phyloP scores from a whole-genome alignment of 345 rosid species.

The Euphorbia pulcherrima region DNA sequence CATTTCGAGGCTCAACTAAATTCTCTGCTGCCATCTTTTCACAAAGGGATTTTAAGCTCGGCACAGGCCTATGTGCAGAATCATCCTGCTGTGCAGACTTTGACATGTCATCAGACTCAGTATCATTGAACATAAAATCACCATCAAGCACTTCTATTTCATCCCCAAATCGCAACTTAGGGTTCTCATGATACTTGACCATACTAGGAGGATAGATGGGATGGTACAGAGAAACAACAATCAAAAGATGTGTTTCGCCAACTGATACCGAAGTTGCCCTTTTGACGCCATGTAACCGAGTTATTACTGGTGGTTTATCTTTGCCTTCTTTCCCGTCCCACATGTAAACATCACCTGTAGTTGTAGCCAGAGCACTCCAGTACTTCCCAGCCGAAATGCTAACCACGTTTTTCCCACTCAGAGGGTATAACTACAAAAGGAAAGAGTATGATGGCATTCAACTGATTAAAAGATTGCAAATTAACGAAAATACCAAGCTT shows the following conservation, averaged over 20 bases:
- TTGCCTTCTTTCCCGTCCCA: slow-evolving; percentile 76
- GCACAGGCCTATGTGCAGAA: slow-evolving; percentile 33
- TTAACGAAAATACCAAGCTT: slow-evolving; percentile 4
- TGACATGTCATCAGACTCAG: slow-evolving; percentile 33
- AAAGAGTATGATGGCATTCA: not conserved
- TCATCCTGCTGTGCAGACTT: slow-evolving; percentile 28
- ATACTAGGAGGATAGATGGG: slow-evolving; percentile 49
- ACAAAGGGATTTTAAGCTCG: slow-evolving; percentile 79
- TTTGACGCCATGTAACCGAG: slow-evolving; percentile 78
- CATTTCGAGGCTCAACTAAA: slow-evolving; percentile 90
- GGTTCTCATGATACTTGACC: slow-evolving; percentile 29
- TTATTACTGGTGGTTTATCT: slow-evolving; percentile 52
- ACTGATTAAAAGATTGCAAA: not conserved
- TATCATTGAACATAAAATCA: slow-evolving; percentile 52
- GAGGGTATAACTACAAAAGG: slow-evolving; percentile 48
- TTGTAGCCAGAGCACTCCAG: slow-evolving; percentile 82
- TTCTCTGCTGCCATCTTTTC: slow-evolving; percentile 87
- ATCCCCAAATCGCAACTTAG: slow-evolving; percentile 30
- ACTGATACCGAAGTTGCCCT: slow-evolving; percentile 82
- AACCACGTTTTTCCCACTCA: slow-evolving; percentile 55
- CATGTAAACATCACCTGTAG: slow-evolving; percentile 85
- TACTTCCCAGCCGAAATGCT: slow-evolving; percentile 91
- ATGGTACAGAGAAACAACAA: slow-evolving; percentile 76
- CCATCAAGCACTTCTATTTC: slow-evolving; percentile 57
- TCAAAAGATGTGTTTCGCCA: slow-evolving; percentile 91